Evolutionary conservation across 2,329 filamentous ascomycete genomes (phyloP), one percentile per base, ranked within the genome.

Genomic region (Fusarium dlaminii): DNA sequence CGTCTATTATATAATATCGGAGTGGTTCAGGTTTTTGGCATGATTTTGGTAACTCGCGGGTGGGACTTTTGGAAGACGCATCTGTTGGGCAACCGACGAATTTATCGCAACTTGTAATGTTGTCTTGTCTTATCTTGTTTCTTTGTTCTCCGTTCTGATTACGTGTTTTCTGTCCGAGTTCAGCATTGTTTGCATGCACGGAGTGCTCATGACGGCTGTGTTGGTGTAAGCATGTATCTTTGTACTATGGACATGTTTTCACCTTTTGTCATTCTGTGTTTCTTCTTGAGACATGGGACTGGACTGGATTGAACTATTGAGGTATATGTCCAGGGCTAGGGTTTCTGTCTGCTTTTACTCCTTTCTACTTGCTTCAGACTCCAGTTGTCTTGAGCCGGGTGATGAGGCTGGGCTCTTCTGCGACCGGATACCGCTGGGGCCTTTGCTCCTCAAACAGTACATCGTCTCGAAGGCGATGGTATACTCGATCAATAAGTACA

Each of bases 41-140:
- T 58, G 66, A 46, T 51, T 60, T 75, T 57, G 72, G 70, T 64
- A 64, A 66, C 66, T 68, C 67, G 75, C 56, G 61, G 71, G 75
- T 70, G 75, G 75, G 65, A 70, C 61, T 60, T 68, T 72, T 71
- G 74, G 65, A 78, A 79, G 77, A 79, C 77, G 70, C 77, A 79
- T 79, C 64, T 66, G 73, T 79, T 72, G 70, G 77, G 77, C 77
- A 62, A 79, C 77, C 68, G 70, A 79, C 74, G 66, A 59, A 51
- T 72, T 67, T 63, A 63, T 75, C 60, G 49, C 54, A 56, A 59
- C 54, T 69, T 48, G 67, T 70, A 60, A 68, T 66, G 63, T 48
- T 49, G 61, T 46, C 57, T 61, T 63, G 40, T 54, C 54, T 58
- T 63, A 40, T 55, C 56, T 61, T 34, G 39, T 74, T 67, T 77